These are phyloP conservation scores for Barnettozyma populi DNA, from an alignment of 805 yeast species.

Conservation along the genomic window DNA sequence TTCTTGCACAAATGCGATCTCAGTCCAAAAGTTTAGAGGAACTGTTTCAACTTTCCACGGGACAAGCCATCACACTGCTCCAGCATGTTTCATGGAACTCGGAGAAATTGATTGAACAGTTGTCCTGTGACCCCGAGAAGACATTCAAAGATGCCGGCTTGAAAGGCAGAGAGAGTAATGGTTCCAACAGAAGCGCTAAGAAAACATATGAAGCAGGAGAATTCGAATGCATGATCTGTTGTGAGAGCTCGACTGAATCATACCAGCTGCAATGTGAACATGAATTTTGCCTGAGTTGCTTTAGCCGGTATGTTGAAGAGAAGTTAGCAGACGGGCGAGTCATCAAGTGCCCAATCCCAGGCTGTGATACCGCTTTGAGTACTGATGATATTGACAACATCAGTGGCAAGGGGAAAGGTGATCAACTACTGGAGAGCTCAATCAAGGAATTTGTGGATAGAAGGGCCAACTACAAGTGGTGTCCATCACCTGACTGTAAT, in stretches of 20 bases:
- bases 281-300: slow-evolving; percentile 65
- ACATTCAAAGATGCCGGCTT: slow-evolving; percentile 33
- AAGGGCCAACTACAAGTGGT: slow-evolving; percentile 55
- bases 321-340: slow-evolving; percentile 37
- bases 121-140: slow-evolving; percentile 38
- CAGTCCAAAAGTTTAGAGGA: slow-evolving; percentile 31
- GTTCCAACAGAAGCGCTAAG: not conserved
- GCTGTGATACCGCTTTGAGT: slow-evolving; percentile 38
- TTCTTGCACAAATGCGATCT: slow-evolving; percentile 13
- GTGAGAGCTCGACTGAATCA: slow-evolving; percentile 42
- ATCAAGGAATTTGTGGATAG: slow-evolving; percentile 48
- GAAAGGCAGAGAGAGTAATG: not conserved
- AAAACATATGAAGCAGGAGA: slow-evolving; percentile 15
- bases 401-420: slow-evolving; percentile 31
- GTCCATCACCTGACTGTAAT: slow-evolving; percentile 81
- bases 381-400: slow-evolving; percentile 36
- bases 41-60: slow-evolving; percentile 33
- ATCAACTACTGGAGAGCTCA: slow-evolving; percentile 29
- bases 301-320: slow-evolving; percentile 49
- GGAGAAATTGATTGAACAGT: slow-evolving; percentile 50
- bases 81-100: slow-evolving; percentile 54
- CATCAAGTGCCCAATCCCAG: slow-evolving; percentile 54
- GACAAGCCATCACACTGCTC: slow-evolving; percentile 39
- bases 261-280: slow-evolving; percentile 67
- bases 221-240: slow-evolving; percentile 66